phyloP scores from a whole-genome alignment of 805 yeast genomes.

The Kregervanrija delftensis region DNA sequence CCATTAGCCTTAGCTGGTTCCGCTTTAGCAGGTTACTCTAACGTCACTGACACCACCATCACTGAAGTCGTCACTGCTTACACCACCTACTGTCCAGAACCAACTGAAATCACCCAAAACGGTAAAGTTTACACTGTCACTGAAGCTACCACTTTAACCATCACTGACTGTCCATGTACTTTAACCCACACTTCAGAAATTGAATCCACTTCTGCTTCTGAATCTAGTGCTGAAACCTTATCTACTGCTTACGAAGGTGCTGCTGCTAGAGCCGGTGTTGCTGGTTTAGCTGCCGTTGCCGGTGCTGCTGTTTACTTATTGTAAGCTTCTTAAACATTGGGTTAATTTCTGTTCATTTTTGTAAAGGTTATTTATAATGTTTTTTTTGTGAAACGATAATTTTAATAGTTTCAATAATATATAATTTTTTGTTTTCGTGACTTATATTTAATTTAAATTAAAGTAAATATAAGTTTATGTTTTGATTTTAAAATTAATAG shows the following conservation, averaged over 20 bases:
- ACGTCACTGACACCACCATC: slow-evolving; percentile 41
- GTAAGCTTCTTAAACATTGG: slow-evolving; percentile 18
- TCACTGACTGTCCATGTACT: slow-evolving; percentile 86
- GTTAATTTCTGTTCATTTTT: too few relatives aligned
- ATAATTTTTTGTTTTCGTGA: too few relatives aligned
- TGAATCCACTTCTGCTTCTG: slow-evolving; percentile 13
- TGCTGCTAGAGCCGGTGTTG: slow-evolving; percentile 33
- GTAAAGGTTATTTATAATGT: too few relatives aligned
- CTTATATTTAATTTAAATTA: too few relatives aligned
- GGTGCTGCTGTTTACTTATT: slow-evolving; percentile 35
- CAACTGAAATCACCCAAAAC: slow-evolving; percentile 63
- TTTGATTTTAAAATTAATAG: too few relatives aligned
- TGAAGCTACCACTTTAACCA: slow-evolving; percentile 72
- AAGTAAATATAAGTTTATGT: too few relatives aligned
- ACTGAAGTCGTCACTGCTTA: slow-evolving; percentile 59
- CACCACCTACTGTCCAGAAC: slow-evolving; percentile 78
- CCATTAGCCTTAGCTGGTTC: slow-evolving; percentile 31
- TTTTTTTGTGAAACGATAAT: too few relatives aligned
- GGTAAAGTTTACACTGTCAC: slow-evolving; percentile 68
- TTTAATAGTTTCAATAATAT: too few relatives aligned
- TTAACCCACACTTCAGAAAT: slow-evolving; percentile 27
- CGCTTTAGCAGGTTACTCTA: slow-evolving; percentile 40
- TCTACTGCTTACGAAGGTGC: slow-evolving; percentile 20
- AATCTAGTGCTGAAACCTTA: slow-evolving; percentile 13
- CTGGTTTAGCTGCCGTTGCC: slow-evolving; percentile 32